These are phyloP conservation scores for Pistacia atlantica DNA, from an alignment of 345 rosid genomes.

Conservation along the genomic window DNA sequence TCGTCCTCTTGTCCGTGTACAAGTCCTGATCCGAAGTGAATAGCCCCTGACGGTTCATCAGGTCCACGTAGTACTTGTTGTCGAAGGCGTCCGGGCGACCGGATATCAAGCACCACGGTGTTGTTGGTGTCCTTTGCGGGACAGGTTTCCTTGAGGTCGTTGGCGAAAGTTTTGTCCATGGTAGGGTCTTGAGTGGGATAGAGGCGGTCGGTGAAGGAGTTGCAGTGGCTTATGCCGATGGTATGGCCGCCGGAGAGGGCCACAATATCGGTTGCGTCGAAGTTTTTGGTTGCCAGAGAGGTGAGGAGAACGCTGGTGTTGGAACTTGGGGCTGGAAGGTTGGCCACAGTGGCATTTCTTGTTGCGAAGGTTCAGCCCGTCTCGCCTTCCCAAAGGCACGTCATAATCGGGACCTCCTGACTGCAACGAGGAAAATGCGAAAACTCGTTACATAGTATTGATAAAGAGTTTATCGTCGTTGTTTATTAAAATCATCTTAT, in stretches of 20 bases:
- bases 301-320: conserved; percentile 45
- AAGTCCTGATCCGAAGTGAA: conserved; percentile 90
- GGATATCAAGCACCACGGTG: conserved; percentile 57
- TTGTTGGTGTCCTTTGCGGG: conserved; percentile 44
- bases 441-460: too few relatives aligned
- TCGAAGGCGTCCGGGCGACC: conserved; percentile 77
- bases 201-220: conserved; percentile 56
- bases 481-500: too few relatives aligned
- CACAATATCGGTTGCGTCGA: conserved; percentile 68
- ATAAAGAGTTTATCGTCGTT: too few relatives aligned
- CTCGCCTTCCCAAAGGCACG: conserved; percentile 75
- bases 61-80: conserved; percentile 77
- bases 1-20: conserved; percentile 58
- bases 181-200: conserved; percentile 79
- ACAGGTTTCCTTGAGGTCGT: conserved; percentile 50
- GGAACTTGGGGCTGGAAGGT: conserved; percentile 56
- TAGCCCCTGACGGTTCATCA: conserved; percentile 80
- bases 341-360: conserved; percentile 40
- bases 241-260: conserved; percentile 97
- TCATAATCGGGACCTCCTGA: conserved; percentile 81
- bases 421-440: conserved; percentile 23
- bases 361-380: conserved; percentile 60
- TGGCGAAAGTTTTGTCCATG: conserved; percentile 71
- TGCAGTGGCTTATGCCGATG: conserved; percentile 69
- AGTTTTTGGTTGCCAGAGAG: conserved; percentile 43